A percentile compares a stretch with the other conserved stretches of the same genome.
These are phyloP conservation scores for Ceratobasidium sp. DNA, from an alignment of 1,284 basidiomycete genomes.

Conservation along the genomic window DNA sequence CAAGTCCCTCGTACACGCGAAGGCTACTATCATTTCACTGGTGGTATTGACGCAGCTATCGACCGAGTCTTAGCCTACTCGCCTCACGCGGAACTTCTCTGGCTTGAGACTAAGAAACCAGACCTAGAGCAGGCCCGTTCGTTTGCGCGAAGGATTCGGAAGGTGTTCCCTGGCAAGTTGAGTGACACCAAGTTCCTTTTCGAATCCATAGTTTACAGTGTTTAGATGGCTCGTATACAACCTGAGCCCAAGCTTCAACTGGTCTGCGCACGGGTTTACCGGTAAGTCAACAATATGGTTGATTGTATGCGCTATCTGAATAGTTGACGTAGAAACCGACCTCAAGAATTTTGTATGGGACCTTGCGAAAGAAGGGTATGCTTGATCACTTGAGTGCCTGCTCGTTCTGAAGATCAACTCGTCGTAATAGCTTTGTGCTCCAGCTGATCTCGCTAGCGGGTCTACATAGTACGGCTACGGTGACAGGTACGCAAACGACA, in stretches of 20 bases:
- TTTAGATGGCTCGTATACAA: constrained; percentile 88
- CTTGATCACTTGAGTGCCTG: no score
- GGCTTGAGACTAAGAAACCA: constrained; percentile 92
- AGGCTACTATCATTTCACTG: constrained; percentile 90
- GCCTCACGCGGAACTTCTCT: constrained; percentile 85
- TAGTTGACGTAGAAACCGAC: constrained; percentile 64
- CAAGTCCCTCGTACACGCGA: constrained; percentile 88
- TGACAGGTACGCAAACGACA: constrained; percentile 71
- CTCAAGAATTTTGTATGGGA: constrained; percentile 93
- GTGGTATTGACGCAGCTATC: constrained; percentile 87
- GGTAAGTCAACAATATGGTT: constrained; percentile 59
- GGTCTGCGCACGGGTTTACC: constrained; percentile 85
- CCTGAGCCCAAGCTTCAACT: constrained; percentile 94
- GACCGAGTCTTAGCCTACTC: constrained; percentile 84
- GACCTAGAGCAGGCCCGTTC: constrained; percentile 82
- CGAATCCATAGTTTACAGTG: not conserved
- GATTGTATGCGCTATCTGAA: not conserved
- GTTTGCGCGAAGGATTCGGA: constrained; percentile 83
- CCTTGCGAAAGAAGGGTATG: constrained; percentile 86
- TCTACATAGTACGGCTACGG: constrained; percentile 85
- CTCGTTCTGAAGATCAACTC: not conserved
- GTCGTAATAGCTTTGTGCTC: constrained; percentile 73
- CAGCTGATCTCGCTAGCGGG: constrained; percentile 90
- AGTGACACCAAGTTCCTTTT: not conserved
- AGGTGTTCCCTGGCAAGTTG: constrained; percentile 77